Base-by-base conservation (phyloP, 495 filamentous ascomycete genomes). In the Pseudoneurospora amorphoporcata region DNA sequence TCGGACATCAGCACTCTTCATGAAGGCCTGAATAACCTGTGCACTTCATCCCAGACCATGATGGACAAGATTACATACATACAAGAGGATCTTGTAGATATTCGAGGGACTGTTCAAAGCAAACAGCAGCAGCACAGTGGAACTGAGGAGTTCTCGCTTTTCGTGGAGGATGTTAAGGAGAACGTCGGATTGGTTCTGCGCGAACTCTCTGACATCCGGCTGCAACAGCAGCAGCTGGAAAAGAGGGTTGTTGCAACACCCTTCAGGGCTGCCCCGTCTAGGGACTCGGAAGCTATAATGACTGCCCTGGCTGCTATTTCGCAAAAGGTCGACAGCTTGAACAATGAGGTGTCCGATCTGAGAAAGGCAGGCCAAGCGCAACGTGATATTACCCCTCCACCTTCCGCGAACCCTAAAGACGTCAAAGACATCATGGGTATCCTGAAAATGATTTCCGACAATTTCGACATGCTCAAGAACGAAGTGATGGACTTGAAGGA, bases 121-220 rank as follows among this genome's bases (percentile, higher is more conserved):
- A 65, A 65, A 16, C 29, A 65, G 53, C 14, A 16, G 7, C 29
- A 37, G 0, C 6, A 35, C 1, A 4, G 29, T 35, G 53, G 29
- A 2, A 37, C 37, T 0, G 53, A 35, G 0, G 53, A 17, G 29
- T 0, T 65, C 1, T 65, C 53, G 6, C 12, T 35, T 7, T 79
- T 76, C 0, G 72, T 77, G 61, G 74, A 76, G 6, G 29, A 72
- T 40, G 73, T 77, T 14, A 72, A 73, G 2, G 74, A 76, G 39
- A 68, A 38, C 7, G 9, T 79, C 6, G 61, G 45, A 19, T 35
- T 29, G 0, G 19, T 75, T 0, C 70, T 74, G 1, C 70, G 72
- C 10, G 76, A 73, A 4, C 43, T 74, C 14, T 39, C 69, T 4
- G 38, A 40, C 9, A 39, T 75, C 4, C 12, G 35, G 0, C 5